Evolutionary conservation across 495 filamentous ascomycete species (phyloP).

Genomic region (Xylaria telfairii): DNA sequence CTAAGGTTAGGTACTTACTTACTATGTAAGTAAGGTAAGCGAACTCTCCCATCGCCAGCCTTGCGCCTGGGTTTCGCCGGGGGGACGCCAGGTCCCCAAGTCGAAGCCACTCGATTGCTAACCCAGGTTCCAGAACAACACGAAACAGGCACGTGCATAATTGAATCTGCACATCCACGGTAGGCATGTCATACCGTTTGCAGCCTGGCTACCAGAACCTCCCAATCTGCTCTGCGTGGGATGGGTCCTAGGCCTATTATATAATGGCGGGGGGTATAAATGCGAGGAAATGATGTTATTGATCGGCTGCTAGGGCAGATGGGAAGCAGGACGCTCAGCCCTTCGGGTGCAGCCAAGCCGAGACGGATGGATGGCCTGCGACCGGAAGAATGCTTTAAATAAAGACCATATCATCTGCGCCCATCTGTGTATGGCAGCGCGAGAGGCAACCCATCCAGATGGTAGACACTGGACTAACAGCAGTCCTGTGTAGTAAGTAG

Average conservation of each 20-base stretch:
- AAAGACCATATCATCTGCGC: slow-evolving; percentile 5
- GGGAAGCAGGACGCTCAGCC: slow-evolving; percentile 19
- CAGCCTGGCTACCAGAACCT: not conserved
- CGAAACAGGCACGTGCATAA: not conserved
- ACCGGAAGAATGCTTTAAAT: not conserved
- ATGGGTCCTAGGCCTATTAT: not conserved
- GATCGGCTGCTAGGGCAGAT: slow-evolving; percentile 9
- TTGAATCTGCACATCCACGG: not conserved
- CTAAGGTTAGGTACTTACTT: too few relatives aligned
- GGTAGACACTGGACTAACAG: too few relatives aligned
- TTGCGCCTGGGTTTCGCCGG: not conserved
- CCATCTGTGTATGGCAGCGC: not conserved
- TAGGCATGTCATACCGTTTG: not conserved
- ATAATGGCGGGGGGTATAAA: not conserved
- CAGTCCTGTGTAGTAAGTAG: too few relatives aligned
- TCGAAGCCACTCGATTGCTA: slow-evolving; percentile 2
- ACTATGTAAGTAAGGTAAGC: too few relatives aligned
- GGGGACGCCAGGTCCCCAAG: not conserved
- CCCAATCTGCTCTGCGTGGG: not conserved
- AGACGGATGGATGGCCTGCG: slow-evolving; percentile 6
- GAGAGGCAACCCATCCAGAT: not conserved
- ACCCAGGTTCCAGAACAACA: not conserved
- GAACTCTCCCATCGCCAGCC: not conserved
- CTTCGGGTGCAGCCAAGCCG: slow-evolving; percentile 15
- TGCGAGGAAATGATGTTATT: not conserved